Evolutionary conservation across 768 basidiomycete genomes (phyloP), one percentile per base, ranked within the genome.

Genomic region (Daedaleopsis sinensis): DNA sequence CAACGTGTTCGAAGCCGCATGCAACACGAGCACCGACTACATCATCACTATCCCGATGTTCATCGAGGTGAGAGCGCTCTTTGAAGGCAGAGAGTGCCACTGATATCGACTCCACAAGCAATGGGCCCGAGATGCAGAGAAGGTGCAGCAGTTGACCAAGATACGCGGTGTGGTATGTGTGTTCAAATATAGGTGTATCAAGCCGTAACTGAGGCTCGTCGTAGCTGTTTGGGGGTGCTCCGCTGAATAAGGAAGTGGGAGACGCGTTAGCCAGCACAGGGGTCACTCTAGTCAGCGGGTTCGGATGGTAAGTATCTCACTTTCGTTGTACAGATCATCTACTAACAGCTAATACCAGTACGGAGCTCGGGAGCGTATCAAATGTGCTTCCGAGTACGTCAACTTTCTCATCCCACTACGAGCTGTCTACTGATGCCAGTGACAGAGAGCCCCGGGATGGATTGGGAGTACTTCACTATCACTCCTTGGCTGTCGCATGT

Each of bases 201-300:
- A 24, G 5, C 24, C 47, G 21, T 3, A 9, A 10, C 15, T 6
- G 23, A 1, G 9, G 7, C 19, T 11, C 9, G 12, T 24, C 23
- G 21, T 47, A 21, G 80, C 11, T 64, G 0, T 80, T 68, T 46
- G 77, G 74, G 15, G 79, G 80, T 19, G 79, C 77, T 0, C 76
- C 80, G 8, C 56, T 81, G 3, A 72, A 76, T 6, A 63, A 73
- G 52, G 69, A 66, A 9, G 62, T 72, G 0, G 80, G 79, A 3
- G 73, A 80, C 16, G 53, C 58, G 16, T 38, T 80, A 27, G 68
- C 67, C 2, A 60, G 64, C 16, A 65, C 72, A 27, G 78, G 78
- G 0, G 76, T 80, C 4, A 59, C 65, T 5, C 52, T 80, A 1
- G 52, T 55, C 10, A 68, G 65, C 6, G 59, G 73, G n/a, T 82